Evolutionary conservation across 371 early-diverging fungal species (phyloP).

Genomic region (Mucor lusitanicus): DNA sequence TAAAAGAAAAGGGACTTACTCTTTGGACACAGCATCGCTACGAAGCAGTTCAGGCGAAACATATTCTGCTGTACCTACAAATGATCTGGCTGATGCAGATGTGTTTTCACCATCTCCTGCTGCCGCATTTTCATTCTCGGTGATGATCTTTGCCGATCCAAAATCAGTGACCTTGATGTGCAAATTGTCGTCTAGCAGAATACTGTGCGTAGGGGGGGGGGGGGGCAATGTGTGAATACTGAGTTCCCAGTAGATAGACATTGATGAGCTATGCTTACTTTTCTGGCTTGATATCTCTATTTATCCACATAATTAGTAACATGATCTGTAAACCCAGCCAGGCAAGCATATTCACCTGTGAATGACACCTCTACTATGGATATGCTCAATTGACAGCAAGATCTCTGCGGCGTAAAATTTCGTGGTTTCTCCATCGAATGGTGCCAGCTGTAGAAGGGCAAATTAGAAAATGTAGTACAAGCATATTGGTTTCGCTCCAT

Average conservation of each 20-base stretch:
- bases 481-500: not conserved
- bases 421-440: slow-evolving; percentile 68
- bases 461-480: not conserved
- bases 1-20: too few species aligned
- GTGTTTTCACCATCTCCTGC: not conserved
- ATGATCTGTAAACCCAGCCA: not conserved
- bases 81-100: slow-evolving; percentile 68
- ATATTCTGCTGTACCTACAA: slow-evolving; percentile 97
- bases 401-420: slow-evolving; percentile 91
- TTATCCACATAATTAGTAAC: not conserved
- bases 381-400: slow-evolving; percentile 79
- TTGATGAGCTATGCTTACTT: slow-evolving; percentile 48
- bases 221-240: not conserved
- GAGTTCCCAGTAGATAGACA: not conserved
- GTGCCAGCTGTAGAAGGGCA: slow-evolving; percentile 54
- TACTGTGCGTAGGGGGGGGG: slow-evolving; percentile 50
- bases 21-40: slow-evolving; percentile 76
- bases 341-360: slow-evolving; percentile 54
- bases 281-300: slow-evolving; percentile 88
- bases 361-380: slow-evolving; percentile 82
- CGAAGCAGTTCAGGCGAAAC: slow-evolving; percentile 96
- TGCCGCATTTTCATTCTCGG: slow-evolving; percentile 16
- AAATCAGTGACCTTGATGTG: slow-evolving; percentile 97
- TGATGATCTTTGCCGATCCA: slow-evolving; percentile 92
- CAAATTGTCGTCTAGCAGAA: slow-evolving; percentile 79